Evolutionary conservation across 345 rosid genomes (phyloP).

Genomic region (Brassica incana): DNA sequence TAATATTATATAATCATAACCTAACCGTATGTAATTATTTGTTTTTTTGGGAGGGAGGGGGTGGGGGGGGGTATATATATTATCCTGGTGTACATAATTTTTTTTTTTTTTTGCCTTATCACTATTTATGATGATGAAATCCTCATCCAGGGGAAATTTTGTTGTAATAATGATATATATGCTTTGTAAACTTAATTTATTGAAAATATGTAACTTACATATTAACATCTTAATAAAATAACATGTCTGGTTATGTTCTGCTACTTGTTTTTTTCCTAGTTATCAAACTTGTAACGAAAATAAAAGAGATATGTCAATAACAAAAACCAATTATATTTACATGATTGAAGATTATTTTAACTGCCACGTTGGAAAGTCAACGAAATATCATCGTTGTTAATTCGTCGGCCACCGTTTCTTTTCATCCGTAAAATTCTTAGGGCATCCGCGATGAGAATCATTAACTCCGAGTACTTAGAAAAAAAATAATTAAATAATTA

Average conservation of each 20-base stretch:
- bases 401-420: neutral
- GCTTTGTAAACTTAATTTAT: neutral
- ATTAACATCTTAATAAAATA: neutral
- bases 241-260: neutral
- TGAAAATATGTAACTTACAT: constrained; percentile 2
- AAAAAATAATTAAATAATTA: no score
- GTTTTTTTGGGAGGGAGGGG: neutral
- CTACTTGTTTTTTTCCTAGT: neutral
- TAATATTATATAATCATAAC: neutral
- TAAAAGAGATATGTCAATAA: neutral
- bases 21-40: neutral
- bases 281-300: neutral
- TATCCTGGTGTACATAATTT: neutral
- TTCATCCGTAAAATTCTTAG: neutral
- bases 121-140: neutral
- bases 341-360: neutral
- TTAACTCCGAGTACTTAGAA: no score
- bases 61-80: neutral
- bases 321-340: neutral
- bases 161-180: neutral
- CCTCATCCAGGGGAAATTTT: neutral
- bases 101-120: neutral
- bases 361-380: neutral
- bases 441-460: no score
- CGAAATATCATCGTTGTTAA: neutral